Conservation (phyloP, 2,329 filamentous ascomycete genomes). For the Aspergillus neoniger region DNA sequence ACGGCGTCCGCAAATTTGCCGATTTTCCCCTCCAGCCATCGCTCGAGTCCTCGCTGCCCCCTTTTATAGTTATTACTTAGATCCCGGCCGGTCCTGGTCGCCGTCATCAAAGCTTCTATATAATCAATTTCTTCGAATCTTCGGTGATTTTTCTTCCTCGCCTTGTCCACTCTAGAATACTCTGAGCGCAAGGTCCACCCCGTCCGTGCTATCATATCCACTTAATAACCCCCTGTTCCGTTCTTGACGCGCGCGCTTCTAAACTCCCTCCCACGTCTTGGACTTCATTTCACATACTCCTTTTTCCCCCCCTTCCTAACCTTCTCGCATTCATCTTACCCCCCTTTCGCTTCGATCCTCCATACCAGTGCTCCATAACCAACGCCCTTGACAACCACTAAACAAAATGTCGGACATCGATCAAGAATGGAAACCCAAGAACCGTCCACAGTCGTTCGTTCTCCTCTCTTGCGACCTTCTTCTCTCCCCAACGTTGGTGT, state of each 20-base stretch:
- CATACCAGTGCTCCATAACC: conserved; percentile 5
- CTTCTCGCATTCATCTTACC: neutral
- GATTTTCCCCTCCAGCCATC: conserved; percentile 6
- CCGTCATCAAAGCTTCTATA: conserved; percentile 16
- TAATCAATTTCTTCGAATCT: conserved; percentile 8
- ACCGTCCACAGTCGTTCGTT: conserved; percentile 81
- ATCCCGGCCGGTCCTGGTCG: conserved; percentile 36
- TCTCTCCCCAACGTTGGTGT: conserved; percentile 15
- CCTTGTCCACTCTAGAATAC: neutral
- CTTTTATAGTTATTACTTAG: neutral
- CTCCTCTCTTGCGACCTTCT: conserved; percentile 17
- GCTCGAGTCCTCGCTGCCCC: neutral
- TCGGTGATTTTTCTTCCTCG: conserved; percentile 12
- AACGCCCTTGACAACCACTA: neutral
- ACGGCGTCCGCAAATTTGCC: conserved; percentile 12
- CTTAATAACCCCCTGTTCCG: conserved; percentile 11
- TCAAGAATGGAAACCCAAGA: conserved; percentile 77
- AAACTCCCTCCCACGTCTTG: conserved; percentile 8
- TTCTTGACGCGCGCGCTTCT: conserved; percentile 9
- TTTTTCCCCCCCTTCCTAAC: conserved; percentile 9
- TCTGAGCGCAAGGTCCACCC: conserved; percentile 7
- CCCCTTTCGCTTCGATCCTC: neutral
- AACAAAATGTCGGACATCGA: conserved; percentile 62
- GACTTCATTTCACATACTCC: conserved; percentile 11
- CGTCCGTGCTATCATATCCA: conserved; percentile 12